Evolutionary conservation across 345 rosid genomes (phyloP).

Genomic region (Arabidopsis suecica): DNA sequence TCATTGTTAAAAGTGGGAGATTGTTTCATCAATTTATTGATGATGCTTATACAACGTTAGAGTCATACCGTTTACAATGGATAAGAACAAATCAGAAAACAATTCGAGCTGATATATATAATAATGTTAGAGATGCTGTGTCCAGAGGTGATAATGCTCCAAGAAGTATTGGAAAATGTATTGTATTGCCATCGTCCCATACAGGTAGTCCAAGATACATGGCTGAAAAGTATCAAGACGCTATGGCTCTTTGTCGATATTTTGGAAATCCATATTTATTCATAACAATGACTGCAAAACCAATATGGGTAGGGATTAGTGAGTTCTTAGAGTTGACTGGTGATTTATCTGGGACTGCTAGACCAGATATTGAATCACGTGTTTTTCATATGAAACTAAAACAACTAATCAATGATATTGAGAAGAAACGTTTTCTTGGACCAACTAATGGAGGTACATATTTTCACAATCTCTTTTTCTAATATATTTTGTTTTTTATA

Average conservation of each 20-base stretch:
- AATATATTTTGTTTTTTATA: too few relatives aligned
- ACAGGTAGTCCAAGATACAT: not conserved
- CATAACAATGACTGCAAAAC: not conserved
- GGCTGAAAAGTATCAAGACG: conserved; percentile 19
- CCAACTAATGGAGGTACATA: not conserved
- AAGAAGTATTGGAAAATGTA: not conserved
- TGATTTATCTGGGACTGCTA: not conserved
- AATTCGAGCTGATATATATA: too few relatives aligned
- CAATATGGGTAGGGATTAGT: not conserved
- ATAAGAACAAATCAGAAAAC: not conserved
- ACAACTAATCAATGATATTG: not conserved
- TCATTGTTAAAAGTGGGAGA: not conserved
- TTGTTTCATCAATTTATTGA: not conserved
- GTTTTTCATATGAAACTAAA: not conserved
- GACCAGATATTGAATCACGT: not conserved
- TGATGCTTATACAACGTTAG: not conserved
- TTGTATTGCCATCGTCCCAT: not conserved
- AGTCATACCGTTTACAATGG: not conserved
- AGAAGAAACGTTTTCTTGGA: not conserved
- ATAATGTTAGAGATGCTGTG: too few relatives aligned
- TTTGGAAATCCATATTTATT: not conserved
- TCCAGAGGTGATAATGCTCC: too few relatives aligned
- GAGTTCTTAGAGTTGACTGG: not conserved
- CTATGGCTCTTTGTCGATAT: conserved; percentile 10
- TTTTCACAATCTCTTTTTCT: too few relatives aligned